These are phyloP conservation scores for Sporothrix brunneoviolacea DNA, from an alignment of 2,329 filamentous ascomycete species.

Conservation along the genomic window DNA sequence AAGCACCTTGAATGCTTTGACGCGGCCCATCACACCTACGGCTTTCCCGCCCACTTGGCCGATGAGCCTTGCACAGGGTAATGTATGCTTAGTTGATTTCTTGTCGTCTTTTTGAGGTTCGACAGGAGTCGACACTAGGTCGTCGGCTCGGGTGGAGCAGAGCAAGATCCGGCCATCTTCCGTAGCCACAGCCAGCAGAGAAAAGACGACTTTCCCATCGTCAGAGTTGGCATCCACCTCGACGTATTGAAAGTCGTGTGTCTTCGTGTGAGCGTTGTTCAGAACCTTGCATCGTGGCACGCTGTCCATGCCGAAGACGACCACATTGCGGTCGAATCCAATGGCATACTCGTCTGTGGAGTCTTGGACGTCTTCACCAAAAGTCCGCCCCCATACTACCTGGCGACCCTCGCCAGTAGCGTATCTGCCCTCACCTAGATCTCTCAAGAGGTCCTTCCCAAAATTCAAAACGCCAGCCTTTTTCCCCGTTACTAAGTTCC, in stretches of 20 bases:
- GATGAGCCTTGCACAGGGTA: slow-evolving; percentile 58
- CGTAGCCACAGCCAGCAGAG: slow-evolving; percentile 68
- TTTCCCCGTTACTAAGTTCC: slow-evolving; percentile 95
- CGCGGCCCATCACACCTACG: slow-evolving; percentile 59
- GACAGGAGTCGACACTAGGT: slow-evolving; percentile 30
- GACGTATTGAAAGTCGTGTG: slow-evolving; percentile 76
- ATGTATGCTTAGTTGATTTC: slow-evolving; percentile 20
- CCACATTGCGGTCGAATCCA: slow-evolving; percentile 75
- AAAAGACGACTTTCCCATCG: slow-evolving; percentile 16
- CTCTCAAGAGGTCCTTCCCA: slow-evolving; percentile 60
- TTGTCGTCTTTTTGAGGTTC: slow-evolving; percentile 6
- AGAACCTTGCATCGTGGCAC: slow-evolving; percentile 69
- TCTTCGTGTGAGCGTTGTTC: slow-evolving; percentile 63
- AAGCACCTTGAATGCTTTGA: slow-evolving; percentile 82
- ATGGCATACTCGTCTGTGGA: slow-evolving; percentile 79
- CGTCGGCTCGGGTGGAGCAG: slow-evolving; percentile 59
- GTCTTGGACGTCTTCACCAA: slow-evolving; percentile 45
- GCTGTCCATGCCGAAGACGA: slow-evolving; percentile 85
- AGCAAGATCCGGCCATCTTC: slow-evolving; percentile 86
- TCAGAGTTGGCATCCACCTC: slow-evolving; percentile 31
- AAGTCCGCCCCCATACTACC: slow-evolving; percentile 59
- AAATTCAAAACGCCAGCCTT: slow-evolving; percentile 93
- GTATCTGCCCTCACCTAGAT: slow-evolving; percentile 65
- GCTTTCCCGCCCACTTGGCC: slow-evolving; percentile 73
- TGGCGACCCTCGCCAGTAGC: slow-evolving; percentile 74